Evolutionary conservation across 768 basidiomycete genomes (phyloP).

Genomic region (Boletellus ananas): DNA sequence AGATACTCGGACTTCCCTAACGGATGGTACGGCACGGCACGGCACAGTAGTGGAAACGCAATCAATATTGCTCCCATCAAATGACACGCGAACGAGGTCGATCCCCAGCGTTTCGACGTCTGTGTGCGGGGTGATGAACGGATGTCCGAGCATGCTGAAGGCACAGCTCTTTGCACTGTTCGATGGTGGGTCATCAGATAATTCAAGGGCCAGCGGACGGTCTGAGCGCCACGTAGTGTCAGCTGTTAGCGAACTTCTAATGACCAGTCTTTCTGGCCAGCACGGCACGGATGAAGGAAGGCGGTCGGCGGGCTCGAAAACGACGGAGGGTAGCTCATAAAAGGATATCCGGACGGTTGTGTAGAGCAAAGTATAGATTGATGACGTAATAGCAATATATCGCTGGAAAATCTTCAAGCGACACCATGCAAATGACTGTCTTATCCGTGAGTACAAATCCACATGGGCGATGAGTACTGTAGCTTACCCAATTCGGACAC

Average conservation of each 20-base stretch:
- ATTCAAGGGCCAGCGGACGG: constrained; percentile 2
- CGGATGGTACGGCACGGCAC: constrained; percentile 9
- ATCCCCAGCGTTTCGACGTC: not conserved
- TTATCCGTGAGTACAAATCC: constrained; percentile 2
- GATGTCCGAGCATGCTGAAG: constrained; percentile 16
- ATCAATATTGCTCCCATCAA: constrained; percentile 7
- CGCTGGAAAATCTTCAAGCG: constrained; percentile 14
- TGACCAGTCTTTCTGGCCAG: constrained; percentile 15
- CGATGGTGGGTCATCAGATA: constrained; percentile 13
- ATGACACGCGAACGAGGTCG: constrained; percentile 10
- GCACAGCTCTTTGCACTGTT: not conserved
- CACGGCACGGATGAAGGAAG: not conserved
- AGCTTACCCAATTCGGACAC: constrained; percentile 18
- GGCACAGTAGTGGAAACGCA: constrained; percentile 1
- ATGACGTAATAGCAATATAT: constrained; percentile 7
- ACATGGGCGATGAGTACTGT: not conserved
- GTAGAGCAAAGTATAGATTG: not conserved
- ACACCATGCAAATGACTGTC: constrained; percentile 9
- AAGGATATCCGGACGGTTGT: constrained; percentile 9
- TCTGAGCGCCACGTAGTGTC: constrained; percentile 14
- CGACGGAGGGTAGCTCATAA: constrained; percentile 12
- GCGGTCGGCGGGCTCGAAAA: constrained; percentile 7
- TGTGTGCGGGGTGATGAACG: not conserved
- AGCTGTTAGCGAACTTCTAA: constrained; percentile 8
- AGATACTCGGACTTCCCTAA: constrained; percentile 15